Evolutionary conservation across 2,329 filamentous ascomycete species (phyloP).

Genomic region (Cladosporium phlei): DNA sequence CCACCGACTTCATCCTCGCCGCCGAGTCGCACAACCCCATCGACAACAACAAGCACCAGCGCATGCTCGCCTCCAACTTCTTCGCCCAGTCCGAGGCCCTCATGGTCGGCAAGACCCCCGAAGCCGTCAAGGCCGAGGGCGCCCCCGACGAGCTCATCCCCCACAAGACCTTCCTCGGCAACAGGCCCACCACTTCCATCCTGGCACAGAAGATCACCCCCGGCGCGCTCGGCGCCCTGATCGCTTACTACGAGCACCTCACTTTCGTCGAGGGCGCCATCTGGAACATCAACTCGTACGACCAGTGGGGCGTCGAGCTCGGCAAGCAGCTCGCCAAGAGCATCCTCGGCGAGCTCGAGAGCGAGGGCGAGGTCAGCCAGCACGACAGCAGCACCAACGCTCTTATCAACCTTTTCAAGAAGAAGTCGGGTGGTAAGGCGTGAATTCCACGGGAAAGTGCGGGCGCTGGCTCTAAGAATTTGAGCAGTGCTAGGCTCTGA

Average conservation of each 20-base stretch:
- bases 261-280: conserved; percentile 96
- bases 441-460: neutral
- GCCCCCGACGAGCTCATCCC: conserved; percentile 71
- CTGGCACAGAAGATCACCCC: conserved; percentile 91
- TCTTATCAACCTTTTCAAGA: conserved; percentile 89
- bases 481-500: neutral
- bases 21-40: conserved; percentile 96
- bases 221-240: conserved; percentile 85
- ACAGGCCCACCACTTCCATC: conserved; percentile 93
- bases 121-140: conserved; percentile 72
- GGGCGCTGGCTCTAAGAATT: neutral
- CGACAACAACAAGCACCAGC: conserved; percentile 88
- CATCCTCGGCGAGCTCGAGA: conserved; percentile 69
- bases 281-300: conserved; percentile 99
- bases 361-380: conserved; percentile 61
- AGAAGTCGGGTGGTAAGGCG: conserved; percentile 48
- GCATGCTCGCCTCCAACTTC: conserved; percentile 90
- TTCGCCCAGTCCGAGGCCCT: conserved; percentile 83
- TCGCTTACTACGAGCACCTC: conserved; percentile 98
- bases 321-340: conserved; percentile 87
- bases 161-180: conserved; percentile 99
- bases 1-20: conserved; percentile 94
- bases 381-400: conserved; percentile 88
- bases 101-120: conserved; percentile 80
- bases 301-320: conserved; percentile 98